Conservation (phyloP, 345 rosid genomes). For the Pelargonium nanum region DNA sequence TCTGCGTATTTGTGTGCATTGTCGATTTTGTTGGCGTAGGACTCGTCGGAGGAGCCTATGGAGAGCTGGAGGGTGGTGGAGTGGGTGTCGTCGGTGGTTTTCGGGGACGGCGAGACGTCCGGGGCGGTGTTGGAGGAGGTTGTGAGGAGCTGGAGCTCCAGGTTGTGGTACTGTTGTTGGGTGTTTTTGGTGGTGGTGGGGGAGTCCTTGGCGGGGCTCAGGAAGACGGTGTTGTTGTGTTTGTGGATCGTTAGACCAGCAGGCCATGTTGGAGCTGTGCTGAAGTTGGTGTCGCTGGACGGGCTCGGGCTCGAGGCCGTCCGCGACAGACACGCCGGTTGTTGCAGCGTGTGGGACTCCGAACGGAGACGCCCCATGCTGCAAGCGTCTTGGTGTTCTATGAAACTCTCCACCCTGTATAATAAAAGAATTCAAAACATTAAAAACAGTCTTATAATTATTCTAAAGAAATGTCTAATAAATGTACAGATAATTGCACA, state of each 20-base stretch:
- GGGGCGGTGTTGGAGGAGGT: conserved; percentile 15
- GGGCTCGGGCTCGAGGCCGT: conserved; percentile 62
- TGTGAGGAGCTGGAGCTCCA: conserved; percentile 57
- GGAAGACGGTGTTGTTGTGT: conserved; percentile 21
- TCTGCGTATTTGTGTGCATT: conserved; percentile 8
- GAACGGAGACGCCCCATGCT: conserved; percentile 40
- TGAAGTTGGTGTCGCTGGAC: conserved; percentile 40
- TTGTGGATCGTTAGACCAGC: conserved; percentile 20
- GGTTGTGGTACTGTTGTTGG: conserved; percentile 27
- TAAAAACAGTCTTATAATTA: not conserved
- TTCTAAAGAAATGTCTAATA: not conserved
- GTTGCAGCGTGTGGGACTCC: conserved; percentile 22
- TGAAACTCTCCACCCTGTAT: conserved; percentile 86
- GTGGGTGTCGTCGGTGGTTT: conserved; percentile 24
- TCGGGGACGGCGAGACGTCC: conserved; percentile 10
- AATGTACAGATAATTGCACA: too few relatives aligned
- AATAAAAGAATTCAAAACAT: not conserved
- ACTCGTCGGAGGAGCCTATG: conserved; percentile 42
- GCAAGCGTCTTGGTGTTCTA: conserved; percentile 94
- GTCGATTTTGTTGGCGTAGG: conserved; percentile 8
- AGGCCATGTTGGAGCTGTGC: conserved; percentile 32
- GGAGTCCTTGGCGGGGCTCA: conserved; percentile 15
- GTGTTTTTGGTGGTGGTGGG: not conserved
- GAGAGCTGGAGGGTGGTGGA: conserved; percentile 54
- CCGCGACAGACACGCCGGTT: conserved; percentile 43